A percentile compares a stretch with the other conserved stretches of the same genome.
phyloP scores from a whole-genome alignment of 116 monocot genomes.

The Posidonia oceanica region DNA sequence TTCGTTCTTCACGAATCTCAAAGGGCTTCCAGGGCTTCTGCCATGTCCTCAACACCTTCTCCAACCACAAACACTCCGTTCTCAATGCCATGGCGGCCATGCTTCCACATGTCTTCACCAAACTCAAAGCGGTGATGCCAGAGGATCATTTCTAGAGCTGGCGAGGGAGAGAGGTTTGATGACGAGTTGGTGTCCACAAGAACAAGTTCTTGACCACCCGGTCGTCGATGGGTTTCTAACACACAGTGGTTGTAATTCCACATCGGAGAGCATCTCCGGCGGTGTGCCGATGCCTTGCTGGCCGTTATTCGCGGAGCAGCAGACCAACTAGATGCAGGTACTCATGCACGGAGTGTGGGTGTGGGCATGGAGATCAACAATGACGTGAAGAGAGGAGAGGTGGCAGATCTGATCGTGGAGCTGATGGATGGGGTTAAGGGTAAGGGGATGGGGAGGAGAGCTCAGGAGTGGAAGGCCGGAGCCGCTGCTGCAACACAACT shows the following conservation, averaged over 20 bases:
- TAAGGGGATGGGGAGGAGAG: constrained; percentile 11
- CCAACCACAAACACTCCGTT: constrained; percentile 10
- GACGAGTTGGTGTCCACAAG: constrained; percentile 9
- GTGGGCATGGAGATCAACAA: constrained; percentile 20
- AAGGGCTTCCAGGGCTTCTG: background rate
- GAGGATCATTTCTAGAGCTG: constrained; percentile 3
- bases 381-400: constrained; percentile 13
- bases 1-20: background rate
- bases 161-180: background rate
- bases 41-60: constrained; percentile 26
- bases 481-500: background rate
- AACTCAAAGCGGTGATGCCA: constrained; percentile 1
- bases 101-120: constrained; percentile 8
- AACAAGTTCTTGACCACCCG: constrained; percentile 13
- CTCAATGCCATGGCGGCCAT: constrained; percentile 12
- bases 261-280: constrained; percentile 8
- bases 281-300: constrained; percentile 49
- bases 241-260: constrained; percentile 15
- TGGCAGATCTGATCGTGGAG: constrained; percentile 7
- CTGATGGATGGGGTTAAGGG: constrained; percentile 18
- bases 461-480: background rate
- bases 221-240: constrained; percentile 16
- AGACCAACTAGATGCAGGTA: constrained; percentile 23
- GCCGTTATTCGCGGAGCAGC: constrained; percentile 51
- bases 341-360: constrained; percentile 14